Evolutionary conservation across 768 basidiomycete species (phyloP).

Genomic region (Tephrocybe sp.): DNA sequence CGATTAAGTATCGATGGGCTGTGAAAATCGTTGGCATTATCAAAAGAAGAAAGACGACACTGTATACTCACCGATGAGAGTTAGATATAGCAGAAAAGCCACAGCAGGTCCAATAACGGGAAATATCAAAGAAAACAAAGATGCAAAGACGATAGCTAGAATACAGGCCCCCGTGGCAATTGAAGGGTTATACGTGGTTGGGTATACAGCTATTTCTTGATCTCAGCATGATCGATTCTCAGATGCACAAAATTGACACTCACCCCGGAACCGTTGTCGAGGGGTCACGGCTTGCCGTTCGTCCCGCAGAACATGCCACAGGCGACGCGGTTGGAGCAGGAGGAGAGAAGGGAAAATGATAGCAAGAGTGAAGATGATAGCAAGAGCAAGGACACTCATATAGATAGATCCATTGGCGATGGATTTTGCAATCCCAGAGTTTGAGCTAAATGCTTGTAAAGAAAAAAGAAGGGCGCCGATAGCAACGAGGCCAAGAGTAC

Average conservation of each 20-base stretch:
- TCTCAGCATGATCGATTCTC: constrained; percentile 6
- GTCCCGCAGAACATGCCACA: constrained; percentile 56
- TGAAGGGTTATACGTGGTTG: constrained; percentile 67
- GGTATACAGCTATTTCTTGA: constrained; percentile 56
- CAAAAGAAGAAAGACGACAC: neutral
- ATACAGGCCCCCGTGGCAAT: constrained; percentile 67
- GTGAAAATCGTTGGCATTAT: constrained; percentile 4
- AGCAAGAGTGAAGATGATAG: constrained; percentile 62
- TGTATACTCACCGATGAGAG: constrained; percentile 58
- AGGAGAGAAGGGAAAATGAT: constrained; percentile 71
- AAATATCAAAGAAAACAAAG: constrained; percentile 73
- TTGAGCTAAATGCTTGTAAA: constrained; percentile 53
- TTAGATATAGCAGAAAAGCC: constrained; percentile 60
- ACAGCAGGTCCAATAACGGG: constrained; percentile 76
- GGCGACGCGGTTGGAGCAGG: constrained; percentile 66
- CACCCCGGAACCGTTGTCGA: constrained; percentile 77
- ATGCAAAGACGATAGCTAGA: constrained; percentile 70
- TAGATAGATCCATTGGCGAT: constrained; percentile 74
- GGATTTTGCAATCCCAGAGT: constrained; percentile 35
- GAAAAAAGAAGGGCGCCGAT: constrained; percentile 74
- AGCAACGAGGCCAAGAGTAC: constrained; percentile 59
- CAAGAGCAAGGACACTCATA: constrained; percentile 60
- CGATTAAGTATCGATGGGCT: constrained; percentile 82
- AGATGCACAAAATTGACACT: constrained; percentile 21
- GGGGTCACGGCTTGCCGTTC: constrained; percentile 70